Conservation (phyloP, 352 stramenopile genomes). For the Discostella stelligera region DNA sequence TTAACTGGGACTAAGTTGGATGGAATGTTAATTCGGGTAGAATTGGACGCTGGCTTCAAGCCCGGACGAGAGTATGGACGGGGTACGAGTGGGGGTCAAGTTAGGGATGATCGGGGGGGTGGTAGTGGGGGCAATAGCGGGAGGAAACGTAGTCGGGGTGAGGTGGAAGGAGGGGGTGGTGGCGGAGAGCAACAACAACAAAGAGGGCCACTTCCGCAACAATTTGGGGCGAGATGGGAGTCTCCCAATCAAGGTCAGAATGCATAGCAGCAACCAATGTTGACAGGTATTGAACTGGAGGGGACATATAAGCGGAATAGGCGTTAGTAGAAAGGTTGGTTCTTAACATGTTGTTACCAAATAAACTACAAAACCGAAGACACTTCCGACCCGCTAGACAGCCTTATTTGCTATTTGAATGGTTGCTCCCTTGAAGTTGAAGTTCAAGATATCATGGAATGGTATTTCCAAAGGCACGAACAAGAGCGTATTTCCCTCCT, state of each 20-base stretch:
- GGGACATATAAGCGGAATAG: too few relatives aligned
- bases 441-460: slow-evolving; percentile 42
- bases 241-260: slow-evolving; percentile 18
- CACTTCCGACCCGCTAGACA: neutral
- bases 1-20: slow-evolving; percentile 79
- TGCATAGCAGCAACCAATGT: neutral
- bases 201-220: slow-evolving; percentile 1
- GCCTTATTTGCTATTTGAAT: neutral
- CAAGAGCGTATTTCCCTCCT: slow-evolving; percentile 36
- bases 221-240: slow-evolving; percentile 14
- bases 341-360: too few relatives aligned
- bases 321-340: neutral
- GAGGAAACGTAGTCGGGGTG: slow-evolving; percentile 8
- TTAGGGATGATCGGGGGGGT: slow-evolving; percentile 72
- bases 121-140: slow-evolving; percentile 17
- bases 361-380: too few relatives aligned
- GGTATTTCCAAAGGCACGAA: slow-evolving; percentile 26
- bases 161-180: slow-evolving; percentile 2
- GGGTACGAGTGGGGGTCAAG: slow-evolving; percentile 82
- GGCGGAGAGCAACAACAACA: neutral
- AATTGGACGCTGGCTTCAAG: slow-evolving; percentile 86
- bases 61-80: slow-evolving; percentile 83
- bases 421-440: neutral
- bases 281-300: slow-evolving; percentile 2
- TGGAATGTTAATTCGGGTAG: slow-evolving; percentile 83